A percentile compares a stretch with the other conserved stretches of the same genome.
phyloP scores from a whole-genome alignment of 768 basidiomycete genomes.

The Pleurotus citrinopileatus region DNA sequence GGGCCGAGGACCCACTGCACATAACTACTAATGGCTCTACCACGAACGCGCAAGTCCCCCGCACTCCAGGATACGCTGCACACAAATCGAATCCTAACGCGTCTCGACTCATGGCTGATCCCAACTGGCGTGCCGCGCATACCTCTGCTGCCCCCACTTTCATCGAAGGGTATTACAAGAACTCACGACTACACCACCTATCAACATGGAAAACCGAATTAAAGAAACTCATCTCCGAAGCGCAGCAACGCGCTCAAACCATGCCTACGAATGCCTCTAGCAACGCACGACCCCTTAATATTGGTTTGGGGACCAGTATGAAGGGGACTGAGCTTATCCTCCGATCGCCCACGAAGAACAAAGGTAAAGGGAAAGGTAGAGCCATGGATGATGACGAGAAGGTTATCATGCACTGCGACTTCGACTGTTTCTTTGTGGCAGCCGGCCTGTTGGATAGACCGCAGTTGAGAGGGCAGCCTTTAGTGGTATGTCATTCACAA shows the following conservation, averaged over 20 bases:
- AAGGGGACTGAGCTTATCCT: constrained; percentile 45
- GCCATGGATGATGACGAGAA: constrained; percentile 49
- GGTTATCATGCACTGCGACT: constrained; percentile 91
- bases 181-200: constrained; percentile 91
- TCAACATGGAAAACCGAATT: constrained; percentile 93
- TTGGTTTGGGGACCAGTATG: constrained; percentile 42
- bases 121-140: constrained; percentile 83
- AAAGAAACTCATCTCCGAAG: constrained; percentile 71
- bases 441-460: constrained; percentile 82
- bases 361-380: constrained; percentile 58
- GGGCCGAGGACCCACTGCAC: constrained; percentile 19
- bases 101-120: constrained; percentile 75
- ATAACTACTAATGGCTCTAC: constrained; percentile 42
- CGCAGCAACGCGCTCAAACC: constrained; percentile 67
- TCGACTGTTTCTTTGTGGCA: constrained; percentile 96
- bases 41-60: constrained; percentile 35
- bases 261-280: constrained; percentile 23
- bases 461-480: constrained; percentile 81
- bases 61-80: constrained; percentile 64
- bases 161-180: constrained; percentile 78
- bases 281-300: constrained; percentile 7
- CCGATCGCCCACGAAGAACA: constrained; percentile 45
- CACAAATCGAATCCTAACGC: constrained; percentile 70
- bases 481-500: constrained; percentile 95
- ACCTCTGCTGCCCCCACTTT: constrained; percentile 87